Evolutionary conservation across 1,284 basidiomycete genomes (phyloP).

Genomic region (Peniophora sp.): DNA sequence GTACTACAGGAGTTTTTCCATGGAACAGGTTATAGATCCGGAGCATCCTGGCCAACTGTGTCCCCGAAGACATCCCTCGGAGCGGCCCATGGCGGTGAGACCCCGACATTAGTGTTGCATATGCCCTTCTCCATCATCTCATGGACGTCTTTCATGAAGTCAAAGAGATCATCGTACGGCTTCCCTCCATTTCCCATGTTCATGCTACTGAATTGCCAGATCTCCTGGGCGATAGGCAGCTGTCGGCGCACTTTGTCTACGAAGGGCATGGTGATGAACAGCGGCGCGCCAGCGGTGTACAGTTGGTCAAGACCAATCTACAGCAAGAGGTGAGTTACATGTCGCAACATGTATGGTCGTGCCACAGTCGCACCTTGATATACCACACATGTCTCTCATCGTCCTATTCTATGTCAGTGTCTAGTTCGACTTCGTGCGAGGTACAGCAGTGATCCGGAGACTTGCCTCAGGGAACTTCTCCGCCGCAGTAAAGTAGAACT

Average conservation of each 20-base stretch:
- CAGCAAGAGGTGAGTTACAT: not conserved
- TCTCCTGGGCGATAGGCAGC: not conserved
- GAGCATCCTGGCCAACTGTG: too few species aligned
- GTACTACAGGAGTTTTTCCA: too few species aligned
- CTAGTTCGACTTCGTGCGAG: too few species aligned
- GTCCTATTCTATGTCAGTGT: not conserved
- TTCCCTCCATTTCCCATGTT: not conserved
- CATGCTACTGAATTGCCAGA: not conserved
- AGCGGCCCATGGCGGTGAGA: too few species aligned
- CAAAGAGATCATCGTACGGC: not conserved
- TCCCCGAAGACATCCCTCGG: too few species aligned
- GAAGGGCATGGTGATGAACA: constrained; percentile 2
- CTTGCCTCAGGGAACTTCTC: not conserved
- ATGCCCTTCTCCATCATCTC: too few species aligned
- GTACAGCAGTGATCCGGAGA: too few species aligned
- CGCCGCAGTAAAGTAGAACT: not conserved
- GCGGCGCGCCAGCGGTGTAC: not conserved
- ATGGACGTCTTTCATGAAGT: too few species aligned
- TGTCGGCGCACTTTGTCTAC: not conserved
- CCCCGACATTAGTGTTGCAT: too few species aligned
- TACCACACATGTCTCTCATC: not conserved
- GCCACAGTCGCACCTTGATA: not conserved
- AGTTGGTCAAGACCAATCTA: not conserved
- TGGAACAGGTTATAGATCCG: too few species aligned
- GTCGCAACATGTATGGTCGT: not conserved